Evolutionary conservation across 192 early-diverging fungal genomes (phyloP), one percentile per base, ranked within the genome.

Genomic region (Mortierella alpina): DNA sequence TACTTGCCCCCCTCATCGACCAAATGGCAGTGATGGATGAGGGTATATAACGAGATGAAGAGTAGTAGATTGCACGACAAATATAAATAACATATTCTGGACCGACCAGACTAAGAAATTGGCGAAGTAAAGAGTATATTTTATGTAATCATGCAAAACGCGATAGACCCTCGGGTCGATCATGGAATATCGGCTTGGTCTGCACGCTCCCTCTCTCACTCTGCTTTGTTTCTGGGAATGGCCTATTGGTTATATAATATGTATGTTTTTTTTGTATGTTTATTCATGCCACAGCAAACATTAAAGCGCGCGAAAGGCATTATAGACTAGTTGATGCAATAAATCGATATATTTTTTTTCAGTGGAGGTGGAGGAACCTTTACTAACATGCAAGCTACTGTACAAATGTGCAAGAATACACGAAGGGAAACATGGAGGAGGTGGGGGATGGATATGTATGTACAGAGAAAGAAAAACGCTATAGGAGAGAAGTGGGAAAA

Each of bases 401-500:
- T 61, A 63, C 8, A 63, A 20, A 63, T 0, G 46, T 49, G 2
- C 47, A 49, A 49, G 61, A 63, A 49, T 47, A 63, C 31, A 31
- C 31, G 31, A 31, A 31, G 31, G 31, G 31, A 31, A 31, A 31
- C 31, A 31, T 31, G 31, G 31, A 31, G 31, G 31, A 2, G 31
- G 50, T 49, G 61, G n/a, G 8, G n/a, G 14, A 55, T 55, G 61
- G 61, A 45, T 63, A 63, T 63, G 61, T 63, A 63, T 47, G 50
- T 49, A 63, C 22, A 47, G 31, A 41, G 41, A 46, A 51, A 44
- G 41, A 59, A 66, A 46, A 66, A 18, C 41, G 14, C 41, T 22
- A 17, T 22, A 48, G 18, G 31, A 64, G 13, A 23, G 20, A 64
- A 23, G 50, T 4, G 23, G 62, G 50, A 51, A n/a, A 6, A 18